Conservation (phyloP, 2,329 filamentous ascomycete genomes). For the Hymenoscyphus repandus region DNA sequence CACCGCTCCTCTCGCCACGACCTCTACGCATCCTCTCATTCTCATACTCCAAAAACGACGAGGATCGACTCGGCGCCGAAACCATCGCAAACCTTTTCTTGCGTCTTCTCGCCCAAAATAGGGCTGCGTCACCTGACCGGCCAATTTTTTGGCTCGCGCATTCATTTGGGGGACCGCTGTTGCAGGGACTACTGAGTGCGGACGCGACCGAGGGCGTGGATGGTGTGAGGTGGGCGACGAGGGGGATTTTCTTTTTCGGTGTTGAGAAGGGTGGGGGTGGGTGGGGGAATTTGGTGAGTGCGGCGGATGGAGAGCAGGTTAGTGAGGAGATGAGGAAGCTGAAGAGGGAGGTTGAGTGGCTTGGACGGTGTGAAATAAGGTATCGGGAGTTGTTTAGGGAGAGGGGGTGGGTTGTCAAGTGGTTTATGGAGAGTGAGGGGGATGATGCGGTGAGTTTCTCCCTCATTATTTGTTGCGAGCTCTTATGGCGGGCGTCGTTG, state of each 20-base stretch:
- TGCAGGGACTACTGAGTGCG: neutral
- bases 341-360: neutral
- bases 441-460: neutral
- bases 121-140: neutral
- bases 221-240: neutral
- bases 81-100: neutral
- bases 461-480: no score
- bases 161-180: neutral
- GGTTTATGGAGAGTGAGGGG: neutral
- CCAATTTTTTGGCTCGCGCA: neutral
- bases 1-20: neutral
- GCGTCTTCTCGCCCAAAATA: neutral
- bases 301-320: neutral
- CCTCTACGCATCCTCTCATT: neutral
- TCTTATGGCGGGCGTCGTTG: no score
- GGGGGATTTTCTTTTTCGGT: neutral
- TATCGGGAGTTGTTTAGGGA: neutral
- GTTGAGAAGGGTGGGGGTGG: neutral
- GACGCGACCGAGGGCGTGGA: neutral
- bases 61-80: neutral
- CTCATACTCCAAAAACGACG: neutral
- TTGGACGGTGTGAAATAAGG: neutral
- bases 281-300: neutral
- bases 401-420: conserved; percentile 4
- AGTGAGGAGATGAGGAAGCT: neutral